Evolutionary conservation across 805 yeast species (phyloP), one percentile per base, ranked within the genome.

Genomic region (Candida anglica): DNA sequence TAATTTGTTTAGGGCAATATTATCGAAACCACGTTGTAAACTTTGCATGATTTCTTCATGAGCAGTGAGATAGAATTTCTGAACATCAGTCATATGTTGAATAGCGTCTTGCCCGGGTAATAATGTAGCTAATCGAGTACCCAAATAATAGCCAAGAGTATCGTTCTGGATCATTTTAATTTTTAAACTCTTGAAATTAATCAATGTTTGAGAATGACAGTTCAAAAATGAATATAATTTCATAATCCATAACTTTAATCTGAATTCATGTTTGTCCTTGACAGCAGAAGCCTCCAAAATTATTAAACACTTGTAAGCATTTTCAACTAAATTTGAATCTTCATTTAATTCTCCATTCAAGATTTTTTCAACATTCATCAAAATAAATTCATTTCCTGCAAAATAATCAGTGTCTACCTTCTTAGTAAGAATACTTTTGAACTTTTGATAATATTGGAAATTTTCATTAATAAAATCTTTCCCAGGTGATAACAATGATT

Each of bases 121-220:
- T 1, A 68, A 41, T 0, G 76, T 50, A 1, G 79, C 63, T 17
- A 67, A 43, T 31, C 86, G 66, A 0, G 77, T 63, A 18, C 36
- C 20, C 7, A 68, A 56, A 7, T 80, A 46, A 41, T 77, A 73
- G 9, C 80, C 73, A 30, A 84, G 53, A 0, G 86, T 73, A 48
- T 89, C 96, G 32, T 71, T 65, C 56, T 91, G 98, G 6, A 88
- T 57, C 60, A 81, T 79, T 49, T 83, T 86, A 44, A 87, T 73
- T 23, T 77, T 75, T 33, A 89, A 56, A 1, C 64, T 49, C 11
- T 69, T 55, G 52, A 73, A 87, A 29, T 77, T 73, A 6, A 54
- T 50, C 21, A 55, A 45, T 0, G 89, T 81, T 27, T 65, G 53
- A 2, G 71, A 52, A 20, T 66, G 65, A 7, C 77, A 63, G 31